Base-by-base conservation (phyloP, 2,329 filamentous ascomycete species). In the Fusarium mundagurra region DNA sequence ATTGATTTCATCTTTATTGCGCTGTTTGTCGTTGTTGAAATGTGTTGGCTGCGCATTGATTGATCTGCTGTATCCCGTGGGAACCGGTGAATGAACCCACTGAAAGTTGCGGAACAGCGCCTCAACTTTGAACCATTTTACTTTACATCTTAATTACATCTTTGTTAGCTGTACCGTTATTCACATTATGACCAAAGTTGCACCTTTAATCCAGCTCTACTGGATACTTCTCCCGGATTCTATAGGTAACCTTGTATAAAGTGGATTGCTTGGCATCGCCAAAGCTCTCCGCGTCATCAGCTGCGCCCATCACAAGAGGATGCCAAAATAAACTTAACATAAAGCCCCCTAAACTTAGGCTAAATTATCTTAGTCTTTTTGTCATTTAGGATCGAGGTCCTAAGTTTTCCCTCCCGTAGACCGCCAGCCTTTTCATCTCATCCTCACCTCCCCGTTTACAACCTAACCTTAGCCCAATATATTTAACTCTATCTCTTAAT, bases 261-360 rank as follows among this genome's bases (percentile, higher is more conserved):
- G 67, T 64, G 58, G 67, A 27, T 57, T 45, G 36, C 71, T 69
- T 74, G 71, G 71, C 71, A 31, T 45, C 47, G 47, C 9, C 38
- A 48, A 59, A 33, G 33, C 27, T 43, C 71, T 67, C 45, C 45
- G 67, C 71, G 71, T 74, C 71, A 74, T 72, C 55, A 61, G 53
- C 71, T 72, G 63, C 71, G 67, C 67, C 45, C 13, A 6, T 17
- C 16, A 41, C n/a, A n/a, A n/a, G 5, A 22, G 6, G 4, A n/a
- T 31, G 20, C 0, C 27, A 48, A 31, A 31, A 48, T 48, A 31
- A 48, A 48, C 1, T 0, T 3, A 8, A 10, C 5, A 48, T 0
- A 12, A 0, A 22, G 4, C 12, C 10, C 0, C 27, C 20, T 31
- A 48, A 12, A 13, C 0, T 27, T 14, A 5, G 8, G 6, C 18